Evolutionary conservation across 2,329 filamentous ascomycete genomes (phyloP).

Genomic region (Colletotrichum phormii): DNA sequence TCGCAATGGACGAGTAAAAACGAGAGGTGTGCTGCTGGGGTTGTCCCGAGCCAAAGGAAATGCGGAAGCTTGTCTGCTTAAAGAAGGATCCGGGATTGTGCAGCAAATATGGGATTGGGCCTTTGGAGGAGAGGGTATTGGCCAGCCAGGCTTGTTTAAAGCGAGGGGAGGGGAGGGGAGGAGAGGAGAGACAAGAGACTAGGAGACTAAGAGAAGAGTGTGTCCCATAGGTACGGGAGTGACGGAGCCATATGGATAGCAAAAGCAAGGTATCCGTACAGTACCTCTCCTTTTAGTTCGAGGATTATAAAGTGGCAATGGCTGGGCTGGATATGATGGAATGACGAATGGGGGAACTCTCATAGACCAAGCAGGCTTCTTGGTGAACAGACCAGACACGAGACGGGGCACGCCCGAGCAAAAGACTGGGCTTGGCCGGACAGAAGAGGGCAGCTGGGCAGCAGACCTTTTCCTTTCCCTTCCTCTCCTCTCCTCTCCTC

Average conservation of each 20-base stretch:
- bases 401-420: slow-evolving; percentile 1
- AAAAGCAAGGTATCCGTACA: slow-evolving; percentile 4
- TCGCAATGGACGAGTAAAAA: slow-evolving; percentile 18
- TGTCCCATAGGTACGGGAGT: neutral
- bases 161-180: slow-evolving; percentile 24
- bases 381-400: neutral
- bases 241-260: slow-evolving; percentile 4
- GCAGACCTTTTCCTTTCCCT: slow-evolving; percentile 11
- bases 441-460: slow-evolving; percentile 8
- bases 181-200: neutral
- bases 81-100: slow-evolving; percentile 32
- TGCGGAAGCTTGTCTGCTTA: slow-evolving; percentile 31
- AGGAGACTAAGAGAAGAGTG: neutral
- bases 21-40: slow-evolving; percentile 7
- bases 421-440: neutral
- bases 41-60: slow-evolving; percentile 15
- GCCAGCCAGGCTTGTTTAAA: slow-evolving; percentile 10
- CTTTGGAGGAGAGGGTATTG: slow-evolving; percentile 12
- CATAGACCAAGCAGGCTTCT: slow-evolving; percentile 24
- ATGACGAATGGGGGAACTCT: neutral
- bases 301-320: slow-evolving; percentile 26
- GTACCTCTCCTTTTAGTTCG: neutral
- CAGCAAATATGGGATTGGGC: slow-evolving; percentile 27
- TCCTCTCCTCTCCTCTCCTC: no score
- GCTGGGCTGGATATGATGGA: slow-evolving; percentile 26